A percentile compares a stretch with the other conserved stretches of the same genome.
These are phyloP conservation scores for Adansonia gregorii DNA, from an alignment of 441 rosid genomes.

Conservation along the genomic window DNA sequence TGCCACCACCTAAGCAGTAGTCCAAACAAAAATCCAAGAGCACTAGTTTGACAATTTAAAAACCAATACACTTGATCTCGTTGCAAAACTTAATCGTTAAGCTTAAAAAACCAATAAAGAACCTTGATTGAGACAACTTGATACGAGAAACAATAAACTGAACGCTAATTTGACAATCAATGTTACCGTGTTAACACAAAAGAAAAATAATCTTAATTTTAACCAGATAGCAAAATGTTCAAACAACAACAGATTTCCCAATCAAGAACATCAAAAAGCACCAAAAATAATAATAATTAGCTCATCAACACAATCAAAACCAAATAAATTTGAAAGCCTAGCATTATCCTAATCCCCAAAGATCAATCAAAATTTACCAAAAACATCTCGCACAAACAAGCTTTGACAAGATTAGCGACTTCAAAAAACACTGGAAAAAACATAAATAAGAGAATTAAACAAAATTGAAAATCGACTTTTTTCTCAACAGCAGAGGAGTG, in stretches of 20 bases:
- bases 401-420: neutral
- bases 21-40: no score
- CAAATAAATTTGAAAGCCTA: neutral
- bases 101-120: neutral
- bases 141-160: neutral
- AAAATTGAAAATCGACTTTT: conserved; percentile 48
- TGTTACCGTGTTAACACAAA: neutral
- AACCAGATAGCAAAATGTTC: neutral
- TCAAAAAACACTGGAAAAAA: neutral
- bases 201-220: neutral
- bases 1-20: no score
- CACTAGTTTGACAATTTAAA: no score
- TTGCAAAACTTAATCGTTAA: no score
- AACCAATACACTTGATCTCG: no score
- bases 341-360: neutral
- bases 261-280: neutral
- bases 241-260: neutral
- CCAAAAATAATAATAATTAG: neutral
- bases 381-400: neutral
- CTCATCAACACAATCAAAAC: neutral
- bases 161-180: neutral
- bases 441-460: neutral
- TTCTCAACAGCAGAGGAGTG: conserved; percentile 56
- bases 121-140: neutral
- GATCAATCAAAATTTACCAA: neutral